Conservation (phyloP, 192 early-diverging fungal species). For the Chytriomyces hyalinus region DNA sequence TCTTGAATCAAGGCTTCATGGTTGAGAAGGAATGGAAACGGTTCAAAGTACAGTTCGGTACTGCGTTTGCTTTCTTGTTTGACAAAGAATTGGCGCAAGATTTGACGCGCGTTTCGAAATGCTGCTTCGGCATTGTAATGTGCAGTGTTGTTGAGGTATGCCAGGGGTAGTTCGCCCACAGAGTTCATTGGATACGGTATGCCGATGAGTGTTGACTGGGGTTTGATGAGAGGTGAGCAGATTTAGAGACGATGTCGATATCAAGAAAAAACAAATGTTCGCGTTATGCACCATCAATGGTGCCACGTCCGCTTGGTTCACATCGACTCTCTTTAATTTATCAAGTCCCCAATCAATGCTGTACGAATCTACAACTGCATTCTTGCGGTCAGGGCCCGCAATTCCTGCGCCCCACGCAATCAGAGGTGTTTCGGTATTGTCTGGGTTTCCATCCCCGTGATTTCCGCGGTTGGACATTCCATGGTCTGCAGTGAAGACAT, state of each 20-base stretch:
- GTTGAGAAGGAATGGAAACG: conserved; percentile 67
- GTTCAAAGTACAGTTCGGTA: conserved; percentile 80
- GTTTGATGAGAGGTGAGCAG: conserved; percentile 1
- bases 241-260: not conserved
- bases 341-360: conserved; percentile 75
- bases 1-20: not conserved
- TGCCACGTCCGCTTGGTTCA: conserved; percentile 94
- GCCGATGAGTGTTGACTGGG: conserved; percentile 80
- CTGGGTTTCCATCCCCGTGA: conserved; percentile 95
- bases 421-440: conserved; percentile 92
- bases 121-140: conserved; percentile 78
- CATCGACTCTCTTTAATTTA: conserved; percentile 71
- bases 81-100: conserved; percentile 84
- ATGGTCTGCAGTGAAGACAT: conserved; percentile 94
- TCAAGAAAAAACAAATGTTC: not conserved
- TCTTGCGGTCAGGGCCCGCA: conserved; percentile 59
- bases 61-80: conserved; percentile 79
- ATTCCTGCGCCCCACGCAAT: conserved; percentile 95
- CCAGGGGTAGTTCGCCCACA: conserved; percentile 85
- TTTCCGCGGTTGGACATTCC: conserved; percentile 93
- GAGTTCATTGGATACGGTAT: conserved; percentile 91
- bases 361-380: conserved; percentile 64
- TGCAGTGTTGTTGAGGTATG: conserved; percentile 73
- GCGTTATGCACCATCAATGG: conserved; percentile 79
- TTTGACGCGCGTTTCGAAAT: conserved; percentile 82